Conservation (phyloP, 805 yeast genomes). For the Pichia thaimueangensis region DNA sequence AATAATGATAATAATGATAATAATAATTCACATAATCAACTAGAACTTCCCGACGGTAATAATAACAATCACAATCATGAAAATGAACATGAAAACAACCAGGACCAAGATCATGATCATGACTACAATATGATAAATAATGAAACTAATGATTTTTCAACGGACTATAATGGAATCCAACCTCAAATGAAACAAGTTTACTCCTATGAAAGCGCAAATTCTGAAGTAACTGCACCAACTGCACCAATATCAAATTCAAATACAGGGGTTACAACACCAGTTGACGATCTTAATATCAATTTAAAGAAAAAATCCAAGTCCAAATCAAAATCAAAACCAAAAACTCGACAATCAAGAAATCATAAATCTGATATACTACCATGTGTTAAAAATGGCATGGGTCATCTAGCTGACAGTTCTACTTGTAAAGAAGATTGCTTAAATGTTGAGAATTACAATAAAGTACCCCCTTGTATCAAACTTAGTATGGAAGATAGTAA, state of each 20-base stretch:
- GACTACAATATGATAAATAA: not conserved
- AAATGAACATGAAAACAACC: not conserved
- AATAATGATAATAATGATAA: not conserved
- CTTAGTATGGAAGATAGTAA: constrained; percentile 3
- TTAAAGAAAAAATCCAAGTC: too few species aligned
- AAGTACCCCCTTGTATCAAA: constrained; percentile 27
- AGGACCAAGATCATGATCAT: not conserved
- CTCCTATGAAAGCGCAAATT: not conserved
- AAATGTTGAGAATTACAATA: constrained; percentile 22
- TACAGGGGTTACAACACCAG: not conserved
- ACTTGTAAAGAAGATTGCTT: constrained; percentile 26
- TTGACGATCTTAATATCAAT: not conserved
- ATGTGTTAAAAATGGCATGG: constrained; percentile 24
- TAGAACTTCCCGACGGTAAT: too few species aligned
- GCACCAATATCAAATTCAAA: not conserved
- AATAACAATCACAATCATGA: not conserved
- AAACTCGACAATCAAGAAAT: not conserved
- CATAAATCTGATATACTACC: constrained; percentile 21
- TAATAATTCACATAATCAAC: not conserved
- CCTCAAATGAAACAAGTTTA: too few species aligned
- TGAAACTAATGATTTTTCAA: not conserved
- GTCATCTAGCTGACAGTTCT: constrained; percentile 16
- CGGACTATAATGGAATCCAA: not conserved
- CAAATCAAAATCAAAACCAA: not conserved
- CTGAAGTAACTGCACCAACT: too few species aligned